These are phyloP conservation scores for Acorus gramineus DNA, from an alignment of 106 monocot species.

Conservation along the genomic window DNA sequence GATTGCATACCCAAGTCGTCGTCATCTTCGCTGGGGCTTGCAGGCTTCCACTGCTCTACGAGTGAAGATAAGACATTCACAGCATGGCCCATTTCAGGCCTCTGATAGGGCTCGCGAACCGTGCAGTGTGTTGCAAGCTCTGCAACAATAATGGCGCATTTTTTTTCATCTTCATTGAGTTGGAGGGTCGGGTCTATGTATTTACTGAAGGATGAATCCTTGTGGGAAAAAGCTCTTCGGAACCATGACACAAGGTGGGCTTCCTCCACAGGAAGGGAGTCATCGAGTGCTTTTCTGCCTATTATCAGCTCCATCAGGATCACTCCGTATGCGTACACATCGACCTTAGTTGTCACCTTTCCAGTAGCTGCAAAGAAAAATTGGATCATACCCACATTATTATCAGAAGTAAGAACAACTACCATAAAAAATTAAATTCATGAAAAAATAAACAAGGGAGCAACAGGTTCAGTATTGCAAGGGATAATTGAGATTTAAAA, in stretches of 20 bases:
- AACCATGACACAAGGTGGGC: conserved; percentile 54
- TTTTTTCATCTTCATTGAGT: conserved; percentile 30
- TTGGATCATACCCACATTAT: neutral
- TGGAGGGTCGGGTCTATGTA: conserved; percentile 39
- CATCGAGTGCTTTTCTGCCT: conserved; percentile 71
- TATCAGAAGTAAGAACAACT: neutral
- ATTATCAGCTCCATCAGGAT: conserved; percentile 81
- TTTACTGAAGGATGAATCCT: conserved; percentile 26
- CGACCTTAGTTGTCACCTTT: conserved; percentile 75
- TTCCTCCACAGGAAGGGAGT: conserved; percentile 50
- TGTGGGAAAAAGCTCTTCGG: conserved; percentile 35
- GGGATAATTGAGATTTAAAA: too few relatives aligned
- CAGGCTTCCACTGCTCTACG: conserved; percentile 70
- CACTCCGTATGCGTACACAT: conserved; percentile 89
- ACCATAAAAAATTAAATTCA: neutral
- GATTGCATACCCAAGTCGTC: conserved; percentile 13
- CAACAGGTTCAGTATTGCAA: too few relatives aligned
- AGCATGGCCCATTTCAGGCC: conserved; percentile 87
- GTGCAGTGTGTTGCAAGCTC: conserved; percentile 88
- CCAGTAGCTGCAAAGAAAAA: conserved; percentile 54
- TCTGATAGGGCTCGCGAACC: conserved; percentile 49
- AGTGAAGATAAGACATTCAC: conserved; percentile 63
- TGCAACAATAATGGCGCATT: conserved; percentile 36
- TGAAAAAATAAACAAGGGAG: too few relatives aligned
- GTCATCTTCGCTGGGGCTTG: conserved; percentile 10